Conservation (phyloP, 441 rosid species). For the Erodium moschatum region DNA sequence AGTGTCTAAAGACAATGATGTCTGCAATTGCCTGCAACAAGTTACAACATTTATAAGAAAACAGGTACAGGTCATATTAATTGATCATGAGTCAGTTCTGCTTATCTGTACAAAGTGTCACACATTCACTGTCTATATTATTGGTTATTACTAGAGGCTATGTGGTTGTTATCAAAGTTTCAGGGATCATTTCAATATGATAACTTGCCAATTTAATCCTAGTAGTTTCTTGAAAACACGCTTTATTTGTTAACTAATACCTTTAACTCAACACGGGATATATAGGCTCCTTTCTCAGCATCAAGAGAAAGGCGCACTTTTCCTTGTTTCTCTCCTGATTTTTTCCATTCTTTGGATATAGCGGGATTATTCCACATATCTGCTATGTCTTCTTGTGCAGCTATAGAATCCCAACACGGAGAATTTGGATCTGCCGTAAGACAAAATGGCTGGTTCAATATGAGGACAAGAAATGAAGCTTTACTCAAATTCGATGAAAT, state of each 20-base stretch:
- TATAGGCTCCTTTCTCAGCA: conserved; percentile 48
- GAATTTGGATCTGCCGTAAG: conserved; percentile 31
- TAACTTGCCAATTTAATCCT: too few relatives aligned
- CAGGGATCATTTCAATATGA: too few relatives aligned
- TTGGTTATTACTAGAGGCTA: too few relatives aligned
- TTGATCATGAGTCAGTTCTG: neutral
- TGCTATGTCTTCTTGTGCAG: conserved; percentile 78
- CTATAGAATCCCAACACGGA: conserved; percentile 55
- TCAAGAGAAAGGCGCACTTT: conserved; percentile 71
- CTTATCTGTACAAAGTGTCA: neutral
- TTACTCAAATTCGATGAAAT: too few relatives aligned
- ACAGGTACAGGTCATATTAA: too few relatives aligned
- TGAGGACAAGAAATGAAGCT: neutral
- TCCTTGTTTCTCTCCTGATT: conserved; percentile 58
- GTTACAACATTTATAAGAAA: too few relatives aligned
- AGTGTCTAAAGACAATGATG: conserved; percentile 64
- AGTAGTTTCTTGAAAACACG: too few relatives aligned
- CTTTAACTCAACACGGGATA: conserved; percentile 71
- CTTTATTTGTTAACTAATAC: conserved; percentile 25
- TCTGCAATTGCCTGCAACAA: conserved; percentile 67
- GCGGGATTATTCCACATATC: conserved; percentile 69
- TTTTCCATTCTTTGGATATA: conserved; percentile 66
- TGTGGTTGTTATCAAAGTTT: too few relatives aligned
- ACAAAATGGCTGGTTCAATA: neutral
- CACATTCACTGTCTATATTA: neutral